A percentile compares a stretch with the other conserved stretches of the same genome.
These are phyloP conservation scores for Dactylellina sp. DNA, from an alignment of 2,329 filamentous ascomycete species.

Conservation along the genomic window DNA sequence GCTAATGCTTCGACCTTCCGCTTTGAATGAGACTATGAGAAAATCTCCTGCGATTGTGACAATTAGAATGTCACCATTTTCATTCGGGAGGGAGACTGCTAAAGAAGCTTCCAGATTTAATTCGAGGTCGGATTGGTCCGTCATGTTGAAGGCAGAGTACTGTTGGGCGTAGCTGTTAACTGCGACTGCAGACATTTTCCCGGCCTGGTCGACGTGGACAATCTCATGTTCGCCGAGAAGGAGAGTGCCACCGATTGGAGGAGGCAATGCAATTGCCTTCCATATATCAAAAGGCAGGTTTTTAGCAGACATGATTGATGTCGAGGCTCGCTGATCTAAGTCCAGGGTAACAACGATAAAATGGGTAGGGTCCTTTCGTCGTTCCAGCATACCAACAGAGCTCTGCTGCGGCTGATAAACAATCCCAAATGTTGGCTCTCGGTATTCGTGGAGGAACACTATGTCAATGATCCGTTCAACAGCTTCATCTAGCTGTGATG, in stretches of 20 bases:
- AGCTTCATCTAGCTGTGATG: constrained; percentile 87
- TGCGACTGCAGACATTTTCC: constrained; percentile 89
- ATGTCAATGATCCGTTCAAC: constrained; percentile 91
- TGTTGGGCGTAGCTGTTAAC: constrained; percentile 91
- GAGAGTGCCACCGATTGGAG: constrained; percentile 87
- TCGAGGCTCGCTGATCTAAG: constrained; percentile 90
- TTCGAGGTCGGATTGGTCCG: constrained; percentile 83
- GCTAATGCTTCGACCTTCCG: constrained; percentile 91
- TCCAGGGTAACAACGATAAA: constrained; percentile 97
- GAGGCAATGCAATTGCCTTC: constrained; percentile 81
- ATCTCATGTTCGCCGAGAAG: constrained; percentile 89
- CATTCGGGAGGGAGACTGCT: constrained; percentile 79
- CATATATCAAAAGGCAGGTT: constrained; percentile 89
- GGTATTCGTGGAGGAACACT: constrained; percentile 94
- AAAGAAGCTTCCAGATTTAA: constrained; percentile 84
- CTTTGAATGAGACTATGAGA: constrained; percentile 80
- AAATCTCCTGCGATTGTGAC: constrained; percentile 80
- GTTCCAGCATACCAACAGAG: constrained; percentile 75
- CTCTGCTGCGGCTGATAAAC: constrained; percentile 80
- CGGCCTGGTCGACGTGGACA: constrained; percentile 94
- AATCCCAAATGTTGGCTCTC: constrained; percentile 96
- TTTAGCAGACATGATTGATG: constrained; percentile 86
- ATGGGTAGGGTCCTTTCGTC: constrained; percentile 81
- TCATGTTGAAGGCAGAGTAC: constrained; percentile 80
- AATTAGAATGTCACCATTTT: constrained; percentile 85